Evolutionary conservation across 352 stramenopile species (phyloP), one percentile per base, ranked within the genome.

Genomic region (Elongisporangium prolatum): DNA sequence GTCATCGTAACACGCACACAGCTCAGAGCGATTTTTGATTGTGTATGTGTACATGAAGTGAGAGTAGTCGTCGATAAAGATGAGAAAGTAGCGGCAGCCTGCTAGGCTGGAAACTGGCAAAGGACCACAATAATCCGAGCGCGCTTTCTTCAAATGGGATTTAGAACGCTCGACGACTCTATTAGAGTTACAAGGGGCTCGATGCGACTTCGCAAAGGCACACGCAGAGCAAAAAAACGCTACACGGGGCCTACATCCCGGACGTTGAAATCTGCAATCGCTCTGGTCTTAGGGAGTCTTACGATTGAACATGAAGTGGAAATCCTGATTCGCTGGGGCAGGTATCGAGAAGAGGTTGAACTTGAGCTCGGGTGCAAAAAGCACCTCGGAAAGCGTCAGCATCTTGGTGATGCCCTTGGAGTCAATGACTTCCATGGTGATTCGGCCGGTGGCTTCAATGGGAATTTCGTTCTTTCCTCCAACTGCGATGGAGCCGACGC

Each of bases 131-230:
- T 59, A 59, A 48, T 64, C 58, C n/a, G 58, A 54, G 34, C 53
- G 52, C 21, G 54, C 51, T 24, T 64, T 64, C 25, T n/a, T n/a
- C 50, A 59, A 59, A 18, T 48, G 58, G 20, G 24, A 61, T 57
- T 57, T 64, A n/a, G 56, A 48, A 59, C 59, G 48, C 56, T 61
- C 22, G 62, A 67, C 53, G 50, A 59, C 18, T 59, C 48, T 67
- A 58, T 63, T 64, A 53, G 52, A 54, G 52, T 63, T 48, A 37
- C 59, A 67, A 21, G 60, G 52, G 16, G 48, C 20, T 52, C 59
- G 59, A 21, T 67, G 55, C 14, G 58, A 70, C 56, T 64, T 70
- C 47, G 59, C 63, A 60, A 69, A 58, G 28, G 21, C 56, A 48
- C 63, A 65, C 1, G 58, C 48, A 37, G 37, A 22, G 21, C 59